Base-by-base conservation (phyloP, 495 filamentous ascomycete genomes). In the Podospora didyma region DNA sequence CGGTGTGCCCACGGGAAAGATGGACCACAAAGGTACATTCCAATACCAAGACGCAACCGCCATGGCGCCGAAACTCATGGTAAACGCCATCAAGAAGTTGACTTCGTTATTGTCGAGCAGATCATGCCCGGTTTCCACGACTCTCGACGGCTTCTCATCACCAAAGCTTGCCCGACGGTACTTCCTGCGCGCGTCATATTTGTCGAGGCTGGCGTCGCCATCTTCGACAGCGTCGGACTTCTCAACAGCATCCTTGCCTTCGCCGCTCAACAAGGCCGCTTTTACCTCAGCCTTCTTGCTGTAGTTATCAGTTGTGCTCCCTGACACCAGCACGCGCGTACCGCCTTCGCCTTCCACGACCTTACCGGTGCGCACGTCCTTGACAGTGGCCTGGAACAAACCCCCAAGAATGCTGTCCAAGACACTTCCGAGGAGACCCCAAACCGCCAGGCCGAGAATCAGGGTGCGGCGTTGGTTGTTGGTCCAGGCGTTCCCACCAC, bases 71-170 rank as follows among this genome's bases (percentile, higher is more conserved):
- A 90, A 35, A 66, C 89, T 97, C 84, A 95, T 94, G 0, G 72
- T 69, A 9, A 82, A 73, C 0, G 93, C 92, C 92, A 96, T 97
- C 23, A 91, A 64, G 21, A 96, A 75, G 66, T 98, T 98, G 56
- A 98, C 92, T 23, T 84, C 87, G 67, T 98, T 98, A 62, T 98
- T 98, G 66, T 94, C 90, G 57, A 97, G 73, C 62, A 94, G 65
- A 59, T 95, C 89, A 65, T 73, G 75, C 7, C 89, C 92, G 52
- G 75, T 87, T 65, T 87, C 89, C 0, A 91, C 73, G 26, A 85
- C 80, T 12, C 91, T 78, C 54, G 87, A 92, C 60, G 86, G 82
- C 60, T 82, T 82, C 39, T 73, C 74, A 34, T 81, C 73, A 1
- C 78, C 79, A 58, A 79, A 80, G 60, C 78, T 80, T 23, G 78